Conservation (phyloP, 768 basidiomycete species). For the Macrocybe gigantea region DNA sequence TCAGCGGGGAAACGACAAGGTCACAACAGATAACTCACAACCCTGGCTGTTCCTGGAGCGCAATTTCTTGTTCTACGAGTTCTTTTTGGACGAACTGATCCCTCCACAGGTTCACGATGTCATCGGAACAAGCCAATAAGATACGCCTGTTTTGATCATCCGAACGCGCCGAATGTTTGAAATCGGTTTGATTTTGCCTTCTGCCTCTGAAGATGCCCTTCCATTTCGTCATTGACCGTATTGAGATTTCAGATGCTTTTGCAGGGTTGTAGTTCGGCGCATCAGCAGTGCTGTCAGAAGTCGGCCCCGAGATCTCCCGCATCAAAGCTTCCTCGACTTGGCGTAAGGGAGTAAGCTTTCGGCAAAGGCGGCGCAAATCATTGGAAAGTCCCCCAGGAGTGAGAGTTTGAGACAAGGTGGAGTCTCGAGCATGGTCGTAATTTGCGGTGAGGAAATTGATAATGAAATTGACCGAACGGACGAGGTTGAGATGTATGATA, state of each 20-base stretch:
- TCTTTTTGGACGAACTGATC: conserved; percentile 36
- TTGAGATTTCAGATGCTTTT: conserved; percentile 39
- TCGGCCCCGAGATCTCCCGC: conserved; percentile 30
- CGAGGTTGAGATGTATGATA: conserved; percentile 64
- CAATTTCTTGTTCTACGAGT: conserved; percentile 36
- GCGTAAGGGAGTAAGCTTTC: conserved; percentile 48
- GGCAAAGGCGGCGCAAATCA: conserved; percentile 33
- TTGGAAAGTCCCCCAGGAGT: conserved; percentile 6
- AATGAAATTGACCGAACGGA: conserved; percentile 43
- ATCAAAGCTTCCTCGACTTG: conserved; percentile 49
- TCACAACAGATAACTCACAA: conserved; percentile 39
- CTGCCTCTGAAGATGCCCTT: conserved; percentile 35
- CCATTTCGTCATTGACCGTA: conserved; percentile 47
- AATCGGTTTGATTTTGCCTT: conserved; percentile 17
- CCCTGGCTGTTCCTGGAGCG: conserved; percentile 51
- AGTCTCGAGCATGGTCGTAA: conserved; percentile 12
- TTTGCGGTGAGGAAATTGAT: conserved; percentile 23
- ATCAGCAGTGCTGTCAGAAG: conserved; percentile 5
- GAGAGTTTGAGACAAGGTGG: conserved; percentile 11
- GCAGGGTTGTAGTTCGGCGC: conserved; percentile 26
- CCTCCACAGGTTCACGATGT: conserved; percentile 52
- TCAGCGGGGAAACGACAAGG: background rate
- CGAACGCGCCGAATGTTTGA: conserved; percentile 8
- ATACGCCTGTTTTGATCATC: conserved; percentile 41
- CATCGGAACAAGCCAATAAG: conserved; percentile 45